A percentile compares a stretch with the other conserved stretches of the same genome.
phyloP scores from a whole-genome alignment of 768 basidiomycete species.

The Cubamyces sp. region DNA sequence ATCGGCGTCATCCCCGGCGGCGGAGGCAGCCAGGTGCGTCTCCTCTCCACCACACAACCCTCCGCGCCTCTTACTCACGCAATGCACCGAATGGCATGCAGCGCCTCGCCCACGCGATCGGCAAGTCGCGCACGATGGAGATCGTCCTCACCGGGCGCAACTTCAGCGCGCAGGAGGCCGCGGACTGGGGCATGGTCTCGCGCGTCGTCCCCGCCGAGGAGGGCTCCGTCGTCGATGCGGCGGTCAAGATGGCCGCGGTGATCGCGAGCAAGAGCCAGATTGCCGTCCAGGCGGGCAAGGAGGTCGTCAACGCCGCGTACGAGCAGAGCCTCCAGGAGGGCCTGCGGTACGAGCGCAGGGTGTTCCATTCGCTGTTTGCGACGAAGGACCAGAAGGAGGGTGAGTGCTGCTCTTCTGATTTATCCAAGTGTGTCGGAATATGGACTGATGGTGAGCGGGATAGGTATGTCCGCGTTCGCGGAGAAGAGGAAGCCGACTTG shows the following conservation, averaged over 20 bases:
- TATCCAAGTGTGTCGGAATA: background rate
- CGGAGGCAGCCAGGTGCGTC: slow-evolving; percentile 70
- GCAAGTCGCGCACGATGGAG: slow-evolving; percentile 96
- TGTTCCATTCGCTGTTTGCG: slow-evolving; percentile 92
- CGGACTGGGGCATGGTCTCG: slow-evolving; percentile 85
- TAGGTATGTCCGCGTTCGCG: slow-evolving; percentile 93
- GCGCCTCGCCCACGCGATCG: slow-evolving; percentile 81
- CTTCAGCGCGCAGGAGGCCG: slow-evolving; percentile 81
- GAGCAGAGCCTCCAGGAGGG: slow-evolving; percentile 85
- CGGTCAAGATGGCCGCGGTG: slow-evolving; percentile 73
- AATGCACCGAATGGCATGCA: slow-evolving; percentile 35
- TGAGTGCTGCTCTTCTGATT: slow-evolving; percentile 39
- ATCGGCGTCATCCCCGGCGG: slow-evolving; percentile 94
- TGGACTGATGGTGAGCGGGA: slow-evolving; percentile 16
- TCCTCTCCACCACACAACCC: background rate
- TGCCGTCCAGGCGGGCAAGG: slow-evolving; percentile 87
- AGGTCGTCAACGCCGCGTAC: slow-evolving; percentile 91
- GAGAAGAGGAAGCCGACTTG: slow-evolving; percentile 92
- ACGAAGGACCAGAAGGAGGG: slow-evolving; percentile 97
- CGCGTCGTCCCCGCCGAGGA: slow-evolving; percentile 77
- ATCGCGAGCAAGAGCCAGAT: slow-evolving; percentile 85
- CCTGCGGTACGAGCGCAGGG: slow-evolving; percentile 80
- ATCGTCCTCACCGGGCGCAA: slow-evolving; percentile 86
- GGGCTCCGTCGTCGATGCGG: slow-evolving; percentile 84
- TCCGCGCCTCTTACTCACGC: background rate